A percentile compares a stretch with the other conserved stretches of the same genome.
Conservation (phyloP, 225 moss, liverwort and hornwort species). For the Bryoerythrophyllum caledonicum region DNA sequence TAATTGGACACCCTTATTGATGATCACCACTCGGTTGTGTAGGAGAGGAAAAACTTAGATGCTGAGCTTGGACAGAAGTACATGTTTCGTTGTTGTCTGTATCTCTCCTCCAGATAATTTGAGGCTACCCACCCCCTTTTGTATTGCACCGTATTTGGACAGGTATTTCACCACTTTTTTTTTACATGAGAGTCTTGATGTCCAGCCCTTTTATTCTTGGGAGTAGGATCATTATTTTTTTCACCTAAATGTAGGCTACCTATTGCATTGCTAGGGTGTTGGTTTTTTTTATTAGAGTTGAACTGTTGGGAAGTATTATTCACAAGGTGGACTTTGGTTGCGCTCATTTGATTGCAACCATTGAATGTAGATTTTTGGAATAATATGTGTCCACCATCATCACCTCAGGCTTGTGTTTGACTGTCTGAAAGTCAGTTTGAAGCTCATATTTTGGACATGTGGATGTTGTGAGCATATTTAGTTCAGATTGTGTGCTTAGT, state of each 20-base stretch:
- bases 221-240: background rate
- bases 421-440: background rate
- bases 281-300: slow-evolving; percentile 9
- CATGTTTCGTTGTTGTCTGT: slow-evolving; percentile 57
- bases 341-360: background rate
- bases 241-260: slow-evolving; percentile 14
- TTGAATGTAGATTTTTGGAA: slow-evolving; percentile 20
- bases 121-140: slow-evolving; percentile 40
- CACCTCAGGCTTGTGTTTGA: slow-evolving; percentile 6
- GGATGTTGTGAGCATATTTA: background rate
- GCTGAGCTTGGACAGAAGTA: slow-evolving; percentile 63
- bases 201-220: slow-evolving; percentile 7
- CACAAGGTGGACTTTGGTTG: slow-evolving; percentile 18
- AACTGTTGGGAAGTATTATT: slow-evolving; percentile 8
- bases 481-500: no score
- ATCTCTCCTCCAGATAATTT: slow-evolving; percentile 56
- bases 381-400: slow-evolving; percentile 25
- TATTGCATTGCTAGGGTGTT: background rate
- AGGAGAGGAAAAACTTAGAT: slow-evolving; percentile 67
- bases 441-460: background rate
- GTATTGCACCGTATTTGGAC: slow-evolving; percentile 53
- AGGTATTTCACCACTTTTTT: slow-evolving; percentile 48
- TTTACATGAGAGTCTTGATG: slow-evolving; percentile 29
- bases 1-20: slow-evolving; percentile 46
- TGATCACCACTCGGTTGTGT: slow-evolving; percentile 56